A percentile compares a stretch with the other conserved stretches of the same genome.
Evolutionary conservation across 202 grass and related monocot species (phyloP).

Genomic region (Hordeum pubiflorum): DNA sequence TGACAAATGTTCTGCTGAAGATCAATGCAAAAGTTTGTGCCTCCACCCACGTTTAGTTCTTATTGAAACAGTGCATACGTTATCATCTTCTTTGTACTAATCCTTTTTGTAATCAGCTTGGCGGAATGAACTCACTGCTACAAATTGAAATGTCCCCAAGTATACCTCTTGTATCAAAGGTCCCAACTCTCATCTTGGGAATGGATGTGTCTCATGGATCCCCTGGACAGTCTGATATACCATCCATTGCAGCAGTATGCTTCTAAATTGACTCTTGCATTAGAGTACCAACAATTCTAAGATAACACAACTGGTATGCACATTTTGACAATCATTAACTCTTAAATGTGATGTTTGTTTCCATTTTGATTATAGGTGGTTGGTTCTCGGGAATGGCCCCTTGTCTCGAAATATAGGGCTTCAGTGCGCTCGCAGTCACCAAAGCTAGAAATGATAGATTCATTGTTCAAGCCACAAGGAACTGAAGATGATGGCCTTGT

Average conservation of each 20-base stretch:
- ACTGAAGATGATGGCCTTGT: slow-evolving; percentile 58
- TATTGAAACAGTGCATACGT: not conserved
- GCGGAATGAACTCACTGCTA: slow-evolving; percentile 75
- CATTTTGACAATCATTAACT: not conserved
- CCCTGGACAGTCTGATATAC: slow-evolving; percentile 71
- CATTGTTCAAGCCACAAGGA: slow-evolving; percentile 59
- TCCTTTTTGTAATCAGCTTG: slow-evolving; percentile 40
- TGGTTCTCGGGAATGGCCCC: slow-evolving; percentile 84
- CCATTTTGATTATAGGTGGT: slow-evolving; percentile 49
- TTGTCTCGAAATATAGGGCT: slow-evolving; percentile 83
- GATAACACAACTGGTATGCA: not conserved
- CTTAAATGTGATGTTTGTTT: not conserved
- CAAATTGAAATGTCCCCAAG: slow-evolving; percentile 42
- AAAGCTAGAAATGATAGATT: slow-evolving; percentile 83
- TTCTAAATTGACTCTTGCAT: not conserved
- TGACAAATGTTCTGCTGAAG: slow-evolving; percentile 76
- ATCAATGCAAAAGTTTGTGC: slow-evolving; percentile 82
- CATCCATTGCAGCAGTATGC: slow-evolving; percentile 79
- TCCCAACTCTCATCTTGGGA: slow-evolving; percentile 71
- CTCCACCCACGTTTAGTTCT: not conserved
- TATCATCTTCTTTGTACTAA: not conserved
- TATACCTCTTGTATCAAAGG: slow-evolving; percentile 65
- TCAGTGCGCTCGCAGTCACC: slow-evolving; percentile 75
- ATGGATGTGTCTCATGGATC: slow-evolving; percentile 91
- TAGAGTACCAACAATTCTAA: not conserved